phyloP scores from a whole-genome alignment of 768 basidiomycete genomes.

The Pulveroboletus frians region DNA sequence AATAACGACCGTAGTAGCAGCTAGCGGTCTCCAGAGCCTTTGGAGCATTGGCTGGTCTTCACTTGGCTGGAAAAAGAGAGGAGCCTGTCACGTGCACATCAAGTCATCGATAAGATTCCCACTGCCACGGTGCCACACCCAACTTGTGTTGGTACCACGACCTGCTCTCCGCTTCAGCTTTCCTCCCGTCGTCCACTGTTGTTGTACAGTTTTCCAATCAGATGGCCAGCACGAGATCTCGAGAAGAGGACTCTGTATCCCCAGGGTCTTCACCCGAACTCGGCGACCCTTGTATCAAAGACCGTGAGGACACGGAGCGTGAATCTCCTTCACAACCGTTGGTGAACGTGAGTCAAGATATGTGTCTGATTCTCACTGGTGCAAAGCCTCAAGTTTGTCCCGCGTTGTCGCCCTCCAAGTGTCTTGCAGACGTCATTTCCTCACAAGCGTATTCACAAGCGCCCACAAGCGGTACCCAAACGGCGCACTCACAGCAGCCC shows the following conservation, averaged over 20 bases:
- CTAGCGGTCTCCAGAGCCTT: constrained; percentile 64
- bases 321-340: constrained; percentile 22
- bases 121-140: constrained; percentile 17
- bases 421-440: constrained; percentile 5
- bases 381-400: constrained; percentile 31
- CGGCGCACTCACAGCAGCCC: constrained; percentile 32
- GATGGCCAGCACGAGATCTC: constrained; percentile 16
- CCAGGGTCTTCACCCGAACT: constrained; percentile 1
- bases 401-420: constrained; percentile 23
- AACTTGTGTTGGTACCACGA: constrained; percentile 27
- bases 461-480: constrained; percentile 1
- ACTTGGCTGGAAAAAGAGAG: neutral
- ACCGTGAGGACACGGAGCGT: constrained; percentile 13
- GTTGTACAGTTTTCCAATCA: neutral
- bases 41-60: constrained; percentile 44
- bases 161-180: constrained; percentile 10
- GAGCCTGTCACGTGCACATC: constrained; percentile 15
- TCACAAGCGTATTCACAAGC: constrained; percentile 19
- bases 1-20: constrained; percentile 48
- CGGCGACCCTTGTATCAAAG: neutral
- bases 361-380: constrained; percentile 24
- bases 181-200: neutral
- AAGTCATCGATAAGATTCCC: constrained; percentile 24
- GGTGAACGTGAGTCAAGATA: constrained; percentile 35
- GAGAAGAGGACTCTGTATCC: constrained; percentile 1